Conservation (phyloP, 1,284 basidiomycete genomes). For the Sanghuangporus baumii region DNA sequence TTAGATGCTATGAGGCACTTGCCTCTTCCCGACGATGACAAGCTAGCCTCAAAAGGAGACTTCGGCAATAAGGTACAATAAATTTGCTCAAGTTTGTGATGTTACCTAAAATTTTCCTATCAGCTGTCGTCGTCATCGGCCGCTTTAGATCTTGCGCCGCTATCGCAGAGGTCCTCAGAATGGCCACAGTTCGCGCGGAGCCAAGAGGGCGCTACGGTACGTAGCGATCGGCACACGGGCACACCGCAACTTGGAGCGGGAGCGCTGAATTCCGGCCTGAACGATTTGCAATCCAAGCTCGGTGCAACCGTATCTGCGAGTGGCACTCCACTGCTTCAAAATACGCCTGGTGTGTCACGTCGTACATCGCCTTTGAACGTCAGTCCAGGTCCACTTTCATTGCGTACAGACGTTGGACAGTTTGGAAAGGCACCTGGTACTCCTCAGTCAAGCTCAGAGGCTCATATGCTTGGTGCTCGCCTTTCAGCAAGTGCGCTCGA, state of each 20-base stretch:
- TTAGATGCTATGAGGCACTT: constrained; percentile 88
- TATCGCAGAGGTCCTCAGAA: constrained; percentile 85
- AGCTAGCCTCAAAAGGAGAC: constrained; percentile 42
- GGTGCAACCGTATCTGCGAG: constrained; percentile 47
- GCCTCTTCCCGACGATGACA: constrained; percentile 89
- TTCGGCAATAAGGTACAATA: constrained; percentile 54
- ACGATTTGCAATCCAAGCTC: constrained; percentile 43
- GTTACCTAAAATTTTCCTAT: constrained; percentile 15
- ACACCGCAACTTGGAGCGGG: constrained; percentile 40
- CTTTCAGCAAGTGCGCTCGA: constrained; percentile 38
- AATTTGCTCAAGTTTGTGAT: constrained; percentile 6
- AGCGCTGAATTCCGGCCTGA: constrained; percentile 42
- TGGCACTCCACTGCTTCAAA: constrained; percentile 58
- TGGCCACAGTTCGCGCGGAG: constrained; percentile 86
- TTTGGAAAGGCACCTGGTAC: constrained; percentile 65
- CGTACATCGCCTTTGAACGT: constrained; percentile 41
- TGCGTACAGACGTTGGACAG: constrained; percentile 32
- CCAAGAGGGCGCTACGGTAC: constrained; percentile 47
- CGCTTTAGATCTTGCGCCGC: constrained; percentile 87
- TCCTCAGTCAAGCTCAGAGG: constrained; percentile 52
- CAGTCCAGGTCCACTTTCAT: constrained; percentile 1
- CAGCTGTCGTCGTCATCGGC: constrained; percentile 87
- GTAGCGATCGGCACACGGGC: constrained; percentile 58
- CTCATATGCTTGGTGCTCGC: constrained; percentile 53
- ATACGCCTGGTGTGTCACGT: constrained; percentile 47